Percentiles rank a stretch among this genome's conserved stretches.
Evolutionary conservation across 2,329 filamentous ascomycete species (phyloP).

Genomic region (Aphanocladium album): DNA sequence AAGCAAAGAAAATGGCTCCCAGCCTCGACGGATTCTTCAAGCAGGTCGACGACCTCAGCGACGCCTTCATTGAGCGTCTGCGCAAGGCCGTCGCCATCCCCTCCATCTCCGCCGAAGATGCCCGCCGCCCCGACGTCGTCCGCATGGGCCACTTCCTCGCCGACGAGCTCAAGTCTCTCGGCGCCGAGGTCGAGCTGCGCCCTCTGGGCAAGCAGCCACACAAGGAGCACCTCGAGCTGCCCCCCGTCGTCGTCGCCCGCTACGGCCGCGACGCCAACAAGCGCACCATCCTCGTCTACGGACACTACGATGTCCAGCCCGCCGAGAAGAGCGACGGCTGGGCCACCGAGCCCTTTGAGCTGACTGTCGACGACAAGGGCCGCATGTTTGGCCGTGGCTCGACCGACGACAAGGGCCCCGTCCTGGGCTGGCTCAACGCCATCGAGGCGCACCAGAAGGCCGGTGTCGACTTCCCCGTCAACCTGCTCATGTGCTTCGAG

Average conservation of each 20-base stretch:
- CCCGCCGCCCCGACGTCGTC: slow-evolving; percentile 84
- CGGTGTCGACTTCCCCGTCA: slow-evolving; percentile 90
- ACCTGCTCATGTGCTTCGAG: slow-evolving; percentile 98
- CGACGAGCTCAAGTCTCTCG: slow-evolving; percentile 73
- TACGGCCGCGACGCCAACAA: slow-evolving; percentile 92
- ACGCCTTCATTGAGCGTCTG: slow-evolving; percentile 83
- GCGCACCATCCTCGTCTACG: slow-evolving; percentile 92
- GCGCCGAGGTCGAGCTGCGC: slow-evolving; percentile 81
- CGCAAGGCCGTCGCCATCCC: slow-evolving; percentile 92
- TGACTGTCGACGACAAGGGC: slow-evolving; percentile 82
- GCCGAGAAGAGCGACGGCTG: slow-evolving; percentile 91
- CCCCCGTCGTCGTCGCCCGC: slow-evolving; percentile 84
- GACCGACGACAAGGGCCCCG: slow-evolving; percentile 97
- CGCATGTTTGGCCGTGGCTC: slow-evolving; percentile 95
- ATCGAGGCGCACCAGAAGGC: slow-evolving; percentile 97
- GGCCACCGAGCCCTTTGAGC: slow-evolving; percentile 88
- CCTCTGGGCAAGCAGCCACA: slow-evolving; percentile 87
- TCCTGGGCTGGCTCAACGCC: slow-evolving; percentile 94
- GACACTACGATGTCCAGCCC: slow-evolving; percentile 98
- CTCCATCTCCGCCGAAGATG: slow-evolving; percentile 88
- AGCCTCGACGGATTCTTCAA: slow-evolving; percentile 90
- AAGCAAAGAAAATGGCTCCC: slow-evolving; percentile 76
- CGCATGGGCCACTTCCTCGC: slow-evolving; percentile 94
- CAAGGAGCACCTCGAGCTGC: slow-evolving; percentile 84
- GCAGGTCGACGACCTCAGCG: slow-evolving; percentile 76